Base-by-base conservation (phyloP, 2,329 filamentous ascomycete species). In the Hypoxylon sp. region DNA sequence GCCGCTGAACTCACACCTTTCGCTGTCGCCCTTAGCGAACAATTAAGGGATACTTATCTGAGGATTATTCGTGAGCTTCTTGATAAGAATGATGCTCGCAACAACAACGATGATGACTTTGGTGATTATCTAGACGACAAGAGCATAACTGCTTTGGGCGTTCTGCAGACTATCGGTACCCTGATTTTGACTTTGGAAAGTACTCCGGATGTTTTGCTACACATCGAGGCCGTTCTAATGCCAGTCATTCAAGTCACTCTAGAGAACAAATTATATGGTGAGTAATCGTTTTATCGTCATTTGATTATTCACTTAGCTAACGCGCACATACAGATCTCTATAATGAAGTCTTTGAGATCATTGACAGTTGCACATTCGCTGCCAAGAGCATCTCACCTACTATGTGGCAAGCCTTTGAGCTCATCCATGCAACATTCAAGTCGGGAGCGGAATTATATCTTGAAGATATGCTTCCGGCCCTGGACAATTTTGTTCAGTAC, bases 401-500 rank as follows among this genome's bases (percentile, higher is more conserved):
- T 46, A 99, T 99, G 96, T 99, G 96, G 96, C 91, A 95, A 81
- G 95, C 96, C 1, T 99, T 99, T 79, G 94, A 97, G 82, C 87
- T 98, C 48, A 97, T 99, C 70, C 95, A 98, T 82, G 90, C 93
- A 72, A 98, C 95, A 0, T 99, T 99, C 86, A 98, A 98, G 83
- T 92, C 94, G 65, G 96, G 96, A 44, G 96, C 95, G 37, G 95
- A 99, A 83, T 88, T 98, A 50, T 99, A 99, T 79, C 89, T 99
- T 13, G 96, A 99, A 81, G 96, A 99, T 75, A 99, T 99, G 96
- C 90, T 99, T 14, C 96, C 96, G 4, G 96, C 96, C 0, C 87
- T 99, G 26, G 96, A 99, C 83, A 99, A 99, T 84, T 98, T 97
- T 79, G 94, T 99, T 58, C 92, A 96, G 75, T 99, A 97, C 77